Percentiles rank a stretch among this genome's conserved stretches.
Conservation (phyloP, 345 rosid species). For the Carallia pectinifolia region DNA sequence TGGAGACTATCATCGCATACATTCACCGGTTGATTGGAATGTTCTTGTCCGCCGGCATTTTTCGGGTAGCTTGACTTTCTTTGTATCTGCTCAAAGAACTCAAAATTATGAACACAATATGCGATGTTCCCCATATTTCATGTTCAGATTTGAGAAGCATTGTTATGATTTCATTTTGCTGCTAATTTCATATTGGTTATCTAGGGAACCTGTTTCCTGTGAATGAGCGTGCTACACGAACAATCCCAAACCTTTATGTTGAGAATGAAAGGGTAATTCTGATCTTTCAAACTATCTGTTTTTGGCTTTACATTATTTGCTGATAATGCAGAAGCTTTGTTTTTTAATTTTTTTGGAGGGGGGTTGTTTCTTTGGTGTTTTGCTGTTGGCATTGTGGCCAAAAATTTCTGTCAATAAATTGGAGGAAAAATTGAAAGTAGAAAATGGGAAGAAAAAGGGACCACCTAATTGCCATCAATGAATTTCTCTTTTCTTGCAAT, state of each 20-base stretch:
- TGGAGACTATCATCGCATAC: conserved; percentile 92
- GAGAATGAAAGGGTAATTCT: conserved; percentile 92
- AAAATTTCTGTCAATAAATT: neutral
- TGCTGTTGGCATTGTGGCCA: too few species aligned
- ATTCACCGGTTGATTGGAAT: conserved; percentile 93
- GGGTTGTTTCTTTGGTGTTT: too few species aligned
- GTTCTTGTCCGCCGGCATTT: conserved; percentile 80
- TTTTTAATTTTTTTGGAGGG: neutral
- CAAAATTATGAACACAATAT: neutral
- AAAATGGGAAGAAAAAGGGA: too few species aligned
- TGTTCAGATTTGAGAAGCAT: neutral
- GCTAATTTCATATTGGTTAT: conserved; percentile 10
- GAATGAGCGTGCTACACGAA: conserved; percentile 88
- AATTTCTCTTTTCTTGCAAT: too few species aligned
- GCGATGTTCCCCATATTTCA: neutral
- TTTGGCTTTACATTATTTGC: neutral
- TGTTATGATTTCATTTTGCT: neutral
- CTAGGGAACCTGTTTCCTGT: conserved; percentile 73
- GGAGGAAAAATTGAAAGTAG: too few species aligned
- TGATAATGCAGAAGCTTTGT: neutral
- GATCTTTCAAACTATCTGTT: neutral
- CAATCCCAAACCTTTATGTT: conserved; percentile 80
- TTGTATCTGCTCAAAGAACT: neutral
- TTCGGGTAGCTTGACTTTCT: conserved; percentile 50
- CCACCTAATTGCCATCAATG: too few species aligned